Evolutionary conservation across 805 yeast species (phyloP).

Genomic region (Wickerhamomyces bovis): DNA sequence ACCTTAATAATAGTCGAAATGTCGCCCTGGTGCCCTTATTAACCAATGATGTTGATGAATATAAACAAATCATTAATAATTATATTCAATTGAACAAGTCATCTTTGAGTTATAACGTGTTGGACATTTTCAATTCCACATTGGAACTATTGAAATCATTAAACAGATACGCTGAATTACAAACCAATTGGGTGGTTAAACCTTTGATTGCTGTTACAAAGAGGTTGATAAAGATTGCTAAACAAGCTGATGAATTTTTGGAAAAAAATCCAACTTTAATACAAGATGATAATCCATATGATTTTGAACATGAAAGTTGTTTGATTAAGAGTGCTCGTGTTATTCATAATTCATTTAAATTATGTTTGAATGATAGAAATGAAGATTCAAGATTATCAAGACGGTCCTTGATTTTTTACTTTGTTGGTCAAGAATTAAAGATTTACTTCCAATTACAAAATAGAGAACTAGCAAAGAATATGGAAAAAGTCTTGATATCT

Average conservation of each 20-base stretch:
- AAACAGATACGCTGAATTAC: slow-evolving; percentile 47
- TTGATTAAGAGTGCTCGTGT: slow-evolving; percentile 55
- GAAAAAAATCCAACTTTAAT: slow-evolving; percentile 12
- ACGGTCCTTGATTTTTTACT: slow-evolving; percentile 60
- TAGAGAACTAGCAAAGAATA: slow-evolving; percentile 65
- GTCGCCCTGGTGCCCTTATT: background rate
- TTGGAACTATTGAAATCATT: slow-evolving; percentile 39
- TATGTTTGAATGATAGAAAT: slow-evolving; percentile 74
- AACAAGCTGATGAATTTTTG: slow-evolving; percentile 18
- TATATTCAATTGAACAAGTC: slow-evolving; percentile 14
- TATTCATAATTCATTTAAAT: slow-evolving; percentile 66
- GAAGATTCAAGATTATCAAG: slow-evolving; percentile 44
- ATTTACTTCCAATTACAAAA: slow-evolving; percentile 63
- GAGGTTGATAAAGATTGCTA: slow-evolving; percentile 28
- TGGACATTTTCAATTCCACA: slow-evolving; percentile 25
- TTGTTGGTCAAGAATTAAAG: slow-evolving; percentile 62
- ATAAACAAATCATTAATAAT: slow-evolving; percentile 3
- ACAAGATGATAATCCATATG: slow-evolving; percentile 10
- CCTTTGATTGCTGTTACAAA: slow-evolving; percentile 36
- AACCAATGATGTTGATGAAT: slow-evolving; percentile 3
- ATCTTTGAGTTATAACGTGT: slow-evolving; percentile 24
- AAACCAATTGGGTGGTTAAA: slow-evolving; percentile 46
- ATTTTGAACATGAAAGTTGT: slow-evolving; percentile 26
- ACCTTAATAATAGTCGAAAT: background rate
- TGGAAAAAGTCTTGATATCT: slow-evolving; percentile 62